Evolutionary conservation across 2,329 filamentous ascomycete genomes (phyloP), one percentile per base, ranked within the genome.

Genomic region (Chaetomium sp.): DNA sequence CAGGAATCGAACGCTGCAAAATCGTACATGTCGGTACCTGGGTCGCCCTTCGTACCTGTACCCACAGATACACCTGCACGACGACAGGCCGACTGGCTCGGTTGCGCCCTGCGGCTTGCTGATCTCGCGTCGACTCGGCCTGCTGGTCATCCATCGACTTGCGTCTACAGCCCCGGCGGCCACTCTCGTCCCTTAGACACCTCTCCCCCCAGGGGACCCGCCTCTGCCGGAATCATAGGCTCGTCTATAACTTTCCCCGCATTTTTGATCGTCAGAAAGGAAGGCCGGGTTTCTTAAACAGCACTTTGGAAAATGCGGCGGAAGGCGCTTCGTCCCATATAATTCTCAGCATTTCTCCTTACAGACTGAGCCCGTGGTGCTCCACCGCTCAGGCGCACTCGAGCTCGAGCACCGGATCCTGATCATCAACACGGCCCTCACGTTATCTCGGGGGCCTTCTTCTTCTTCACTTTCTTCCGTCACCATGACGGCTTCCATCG

Each of bases 21-120:
- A 70, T 69, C 67, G 68, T 69, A 70, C 71, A 70, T 71, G 67
- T 64, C 67, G 68, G 73, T 72, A 72, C 72, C 74, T 73, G 69
- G 67, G 70, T 71, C 67, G 67, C 62, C 64, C 67, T 67, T 70
- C 67, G 73, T 75, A 75, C 73, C 70, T 69, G 72, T 75, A 75
- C 73, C 70, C 70, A 63, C 65, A 68, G 65, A 64, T 69, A 69
- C 67, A 55, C 33, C 55, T 70, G 66, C 67, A 60, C 60, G 57
- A 63, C 66, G 63, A 68, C 55, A 60, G 38, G 60, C 56, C 66
- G 63, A 66, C 68, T 65, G 65, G 62, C 47, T 66, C 65, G 60
- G 62, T 64, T 69, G 62, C 69, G 69, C 69, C 71, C 68, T 64
- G 62, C 66, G 64, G 58, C 65, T 69, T 65, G 70, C 70, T 72